Percentiles rank a stretch among this genome's conserved stretches.
Conservation (phyloP, 257 asterid species). For the Solanum paucissectum region DNA sequence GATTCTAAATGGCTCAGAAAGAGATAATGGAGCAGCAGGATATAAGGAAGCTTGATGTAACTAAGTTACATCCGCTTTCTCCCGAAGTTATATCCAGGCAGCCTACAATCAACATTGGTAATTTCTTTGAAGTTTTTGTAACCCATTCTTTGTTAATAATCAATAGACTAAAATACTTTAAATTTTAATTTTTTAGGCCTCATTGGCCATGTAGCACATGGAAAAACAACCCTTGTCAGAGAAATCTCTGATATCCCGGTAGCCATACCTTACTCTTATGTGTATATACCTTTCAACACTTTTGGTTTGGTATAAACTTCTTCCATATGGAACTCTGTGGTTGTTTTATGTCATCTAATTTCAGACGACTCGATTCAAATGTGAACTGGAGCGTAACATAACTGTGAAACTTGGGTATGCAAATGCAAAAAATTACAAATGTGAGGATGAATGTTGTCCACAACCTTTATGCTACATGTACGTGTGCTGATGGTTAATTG, state of each 20-base stretch:
- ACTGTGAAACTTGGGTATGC: conserved; percentile 98
- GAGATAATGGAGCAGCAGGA: conserved; percentile 90
- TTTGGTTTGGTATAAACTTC: neutral
- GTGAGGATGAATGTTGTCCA: conserved; percentile 85
- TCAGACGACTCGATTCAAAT: conserved; percentile 95
- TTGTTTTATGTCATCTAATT: neutral
- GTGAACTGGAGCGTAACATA: conserved; percentile 89
- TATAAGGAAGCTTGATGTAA: conserved; percentile 76
- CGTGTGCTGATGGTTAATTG: conserved; percentile 7
- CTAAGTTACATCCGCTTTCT: conserved; percentile 72
- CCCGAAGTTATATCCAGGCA: conserved; percentile 96
- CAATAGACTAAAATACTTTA: neutral
- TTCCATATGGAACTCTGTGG: neutral
- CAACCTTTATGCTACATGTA: conserved; percentile 93
- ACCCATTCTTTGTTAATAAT: neutral
- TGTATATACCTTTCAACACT: neutral
- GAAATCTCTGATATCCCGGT: neutral
- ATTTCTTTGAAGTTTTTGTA: neutral
- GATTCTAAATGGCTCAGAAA: conserved; percentile 41
- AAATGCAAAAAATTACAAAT: conserved; percentile 89
- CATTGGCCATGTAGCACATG: conserved; percentile 99
- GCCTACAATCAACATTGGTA: conserved; percentile 87
- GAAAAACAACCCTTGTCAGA: neutral
- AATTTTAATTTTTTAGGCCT: conserved; percentile 41
- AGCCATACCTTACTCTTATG: neutral